Percentiles rank a stretch among this genome's conserved stretches.
Evolutionary conservation across 2,329 filamentous ascomycete genomes (phyloP).

Genomic region (Volutella citrinella): DNA sequence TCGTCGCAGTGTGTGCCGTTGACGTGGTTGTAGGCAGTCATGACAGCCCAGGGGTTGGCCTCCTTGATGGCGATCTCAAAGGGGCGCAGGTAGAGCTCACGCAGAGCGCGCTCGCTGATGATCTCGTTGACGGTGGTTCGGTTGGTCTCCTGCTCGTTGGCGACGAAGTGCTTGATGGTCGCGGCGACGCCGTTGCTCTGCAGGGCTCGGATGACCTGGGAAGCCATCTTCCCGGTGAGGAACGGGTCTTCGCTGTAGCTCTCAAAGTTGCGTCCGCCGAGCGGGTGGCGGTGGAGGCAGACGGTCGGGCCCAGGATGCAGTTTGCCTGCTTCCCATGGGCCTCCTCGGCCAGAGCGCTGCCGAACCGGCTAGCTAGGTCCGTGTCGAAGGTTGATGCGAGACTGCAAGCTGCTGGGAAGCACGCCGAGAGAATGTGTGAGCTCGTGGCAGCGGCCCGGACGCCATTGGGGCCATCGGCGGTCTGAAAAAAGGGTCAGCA

Average conservation of each 20-base stretch:
- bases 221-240: conserved; percentile 41
- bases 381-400: conserved; percentile 62
- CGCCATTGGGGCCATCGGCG: conserved; percentile 33
- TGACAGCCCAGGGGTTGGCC: conserved; percentile 40
- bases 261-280: conserved; percentile 48
- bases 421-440: conserved; percentile 29
- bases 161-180: too few relatives aligned
- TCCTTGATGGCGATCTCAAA: too few relatives aligned
- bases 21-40: conserved; percentile 46
- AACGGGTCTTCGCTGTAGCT: conserved; percentile 46
- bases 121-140: conserved; percentile 28
- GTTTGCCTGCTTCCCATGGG: conserved; percentile 61
- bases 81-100: conserved; percentile 41
- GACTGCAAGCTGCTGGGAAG: conserved; percentile 28
- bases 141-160: conserved; percentile 34
- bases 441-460: conserved; percentile 29
- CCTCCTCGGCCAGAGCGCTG: conserved; percentile 53
- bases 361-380: conserved; percentile 56
- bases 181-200: conserved; percentile 41
- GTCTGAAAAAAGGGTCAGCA: conserved; percentile 8
- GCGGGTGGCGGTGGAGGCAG: conserved; percentile 45
- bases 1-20: conserved; percentile 43
- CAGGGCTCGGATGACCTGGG: conserved; percentile 41
- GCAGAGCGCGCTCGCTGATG: conserved; percentile 28
- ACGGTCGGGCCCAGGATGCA: conserved; percentile 66